These are phyloP conservation scores for Terfezia boudieri DNA, from an alignment of 495 filamentous ascomycete genomes.

Conservation along the genomic window DNA sequence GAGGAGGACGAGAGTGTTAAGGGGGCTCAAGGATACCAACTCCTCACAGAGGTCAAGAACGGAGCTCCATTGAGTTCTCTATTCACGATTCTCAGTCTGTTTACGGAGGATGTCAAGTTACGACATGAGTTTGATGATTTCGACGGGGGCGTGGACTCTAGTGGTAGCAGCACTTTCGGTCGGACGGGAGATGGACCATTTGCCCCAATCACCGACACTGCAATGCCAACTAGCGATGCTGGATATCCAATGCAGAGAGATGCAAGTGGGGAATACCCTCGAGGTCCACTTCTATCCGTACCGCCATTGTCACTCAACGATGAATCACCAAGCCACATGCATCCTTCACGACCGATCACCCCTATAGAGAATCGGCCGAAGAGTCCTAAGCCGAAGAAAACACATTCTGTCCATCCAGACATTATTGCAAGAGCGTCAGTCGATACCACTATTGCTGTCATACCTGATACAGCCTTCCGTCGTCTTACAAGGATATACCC, in stretches of 20 bases:
- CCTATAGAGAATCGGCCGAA: slow-evolving; percentile 5
- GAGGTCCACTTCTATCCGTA: slow-evolving; percentile 27
- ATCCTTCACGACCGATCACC: slow-evolving; percentile 8
- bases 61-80: slow-evolving; percentile 95
- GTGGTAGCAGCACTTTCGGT: slow-evolving; percentile 20
- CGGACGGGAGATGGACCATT: slow-evolving; percentile 4
- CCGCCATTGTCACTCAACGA: slow-evolving; percentile 53
- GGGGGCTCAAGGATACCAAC: slow-evolving; percentile 56
- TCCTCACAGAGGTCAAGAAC: slow-evolving; percentile 93
- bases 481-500: slow-evolving; percentile 88
- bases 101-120: slow-evolving; percentile 82
- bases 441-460: slow-evolving; percentile 95
- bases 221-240: not conserved
- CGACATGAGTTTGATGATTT: slow-evolving; percentile 37
- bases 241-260: not conserved
- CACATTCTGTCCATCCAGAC: slow-evolving; percentile 78
- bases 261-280: not conserved
- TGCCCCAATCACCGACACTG: not conserved
- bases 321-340: not conserved
- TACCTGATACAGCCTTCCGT: slow-evolving; percentile 85
- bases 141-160: slow-evolving; percentile 25
- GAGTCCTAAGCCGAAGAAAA: slow-evolving; percentile 24
- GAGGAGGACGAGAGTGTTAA: slow-evolving; percentile 35
- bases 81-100: slow-evolving; percentile 88
- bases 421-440: slow-evolving; percentile 92